Evolutionary conservation across 768 basidiomycete species (phyloP), one percentile per base, ranked within the genome.

Genomic region (Suillus spraguei): DNA sequence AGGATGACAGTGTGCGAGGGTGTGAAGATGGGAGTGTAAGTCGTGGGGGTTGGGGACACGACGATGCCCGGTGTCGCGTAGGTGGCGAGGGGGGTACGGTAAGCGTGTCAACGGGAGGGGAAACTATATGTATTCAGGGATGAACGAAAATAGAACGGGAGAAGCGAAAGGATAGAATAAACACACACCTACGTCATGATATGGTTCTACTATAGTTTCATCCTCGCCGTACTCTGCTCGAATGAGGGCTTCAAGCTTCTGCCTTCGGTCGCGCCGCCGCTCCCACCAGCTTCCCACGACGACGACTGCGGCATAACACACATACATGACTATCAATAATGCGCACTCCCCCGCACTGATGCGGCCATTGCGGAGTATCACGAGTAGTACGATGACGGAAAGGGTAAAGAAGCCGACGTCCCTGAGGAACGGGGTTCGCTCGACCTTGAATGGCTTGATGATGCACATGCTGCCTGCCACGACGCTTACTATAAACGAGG

Each of bases 391-490:
- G n/a, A 76, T 60, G 47, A 98, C 87, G 0, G 97, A 91, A 11
- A 85, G 69, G n/a, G 91, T 87, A 77, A 98, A 98, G 82, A 99
- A 99, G 6, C 92, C 89, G 38, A 97, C 92, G 74, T 99, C 97
- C 44, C 97, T 90, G 13, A 98, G 76, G 79, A 99, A 99, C 0
- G 92, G 89, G 20, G 81, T 79, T 0, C 81, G 86, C 39, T 89
- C 81, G 35, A 99, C 95, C 67, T 86, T 85, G 78, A 99, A 99
- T 0, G 97, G 96, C 63, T 91, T 92, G 76, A 99, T 95, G 75
- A 99, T 88, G 68, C 94, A 95, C 90, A 99, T 97, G n/a, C 92
- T 90, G 9, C 97, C 97, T 14, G 94, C 97, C 28, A 99, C 97
- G 70, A 95, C 94, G 2, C 94, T 94, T 24, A 94, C 89, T 75